These are phyloP conservation scores for Grosmannia huntii DNA, from an alignment of 2,329 filamentous ascomycete species.

Conservation along the genomic window DNA sequence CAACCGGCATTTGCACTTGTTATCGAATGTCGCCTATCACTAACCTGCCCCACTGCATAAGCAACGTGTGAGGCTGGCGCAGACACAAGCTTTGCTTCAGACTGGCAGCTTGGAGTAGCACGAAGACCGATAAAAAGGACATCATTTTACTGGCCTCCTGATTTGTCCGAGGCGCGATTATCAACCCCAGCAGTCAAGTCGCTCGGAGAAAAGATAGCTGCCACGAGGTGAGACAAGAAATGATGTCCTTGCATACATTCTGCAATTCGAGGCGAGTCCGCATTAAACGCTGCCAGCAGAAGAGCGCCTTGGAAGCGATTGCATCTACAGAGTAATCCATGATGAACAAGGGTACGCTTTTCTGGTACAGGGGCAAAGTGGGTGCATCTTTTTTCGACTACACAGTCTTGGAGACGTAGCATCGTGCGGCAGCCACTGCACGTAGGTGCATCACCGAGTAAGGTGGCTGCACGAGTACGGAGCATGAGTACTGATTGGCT, in stretches of 20 bases:
- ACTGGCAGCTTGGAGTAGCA: background rate
- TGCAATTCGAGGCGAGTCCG: no score
- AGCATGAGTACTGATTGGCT: background rate
- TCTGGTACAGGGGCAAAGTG: background rate
- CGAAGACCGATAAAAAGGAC: no score
- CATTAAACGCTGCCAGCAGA: no score
- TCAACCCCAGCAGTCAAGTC: no score
- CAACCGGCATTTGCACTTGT: background rate
- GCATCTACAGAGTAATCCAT: background rate
- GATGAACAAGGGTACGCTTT: background rate
- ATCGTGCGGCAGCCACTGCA: background rate
- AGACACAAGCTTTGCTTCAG: background rate
- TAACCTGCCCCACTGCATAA: no score
- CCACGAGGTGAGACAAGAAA: no score
- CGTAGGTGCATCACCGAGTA: background rate
- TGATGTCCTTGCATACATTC: no score
- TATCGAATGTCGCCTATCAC: no score
- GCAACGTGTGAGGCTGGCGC: background rate
- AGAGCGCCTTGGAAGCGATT: background rate
- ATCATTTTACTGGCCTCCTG: background rate
- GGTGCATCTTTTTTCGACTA: background rate
- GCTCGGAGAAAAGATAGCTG: no score
- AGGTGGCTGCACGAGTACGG: background rate
- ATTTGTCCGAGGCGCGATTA: background rate
- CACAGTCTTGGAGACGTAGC: no score